A percentile compares a stretch with the other conserved stretches of the same genome.
Conservation (phyloP, 106 monocot species). For the Dioscorea alata region DNA sequence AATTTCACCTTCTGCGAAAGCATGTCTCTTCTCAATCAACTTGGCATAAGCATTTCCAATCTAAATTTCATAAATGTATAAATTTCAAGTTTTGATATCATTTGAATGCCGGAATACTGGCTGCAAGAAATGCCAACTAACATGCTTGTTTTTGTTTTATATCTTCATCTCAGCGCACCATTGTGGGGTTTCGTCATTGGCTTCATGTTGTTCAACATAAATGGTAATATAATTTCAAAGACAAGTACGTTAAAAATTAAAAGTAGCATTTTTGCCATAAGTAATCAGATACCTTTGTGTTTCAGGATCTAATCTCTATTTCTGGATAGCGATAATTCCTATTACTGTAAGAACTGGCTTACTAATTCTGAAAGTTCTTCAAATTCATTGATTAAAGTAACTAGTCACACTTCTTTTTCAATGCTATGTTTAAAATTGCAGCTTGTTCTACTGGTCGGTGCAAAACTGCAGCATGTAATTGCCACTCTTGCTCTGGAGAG, state of each 20-base stretch:
- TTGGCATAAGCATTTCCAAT: too few species aligned
- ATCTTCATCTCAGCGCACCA: constrained; percentile 39
- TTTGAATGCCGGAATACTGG: too few species aligned
- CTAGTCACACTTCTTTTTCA: background rate
- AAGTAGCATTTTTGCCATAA: too few species aligned
- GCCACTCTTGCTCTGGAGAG: constrained; percentile 85
- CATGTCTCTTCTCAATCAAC: too few species aligned
- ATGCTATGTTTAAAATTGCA: constrained; percentile 16
- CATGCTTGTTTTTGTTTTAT: background rate
- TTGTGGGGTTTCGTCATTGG: constrained; percentile 92
- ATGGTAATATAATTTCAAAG: constrained; percentile 31
- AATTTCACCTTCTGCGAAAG: too few species aligned
- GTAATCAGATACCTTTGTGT: background rate
- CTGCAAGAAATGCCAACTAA: background rate
- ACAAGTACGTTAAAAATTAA: background rate
- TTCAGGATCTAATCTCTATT: constrained; percentile 95
- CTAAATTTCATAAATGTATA: too few species aligned
- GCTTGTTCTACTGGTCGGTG: constrained; percentile 90
- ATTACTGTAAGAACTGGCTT: constrained; percentile 46
- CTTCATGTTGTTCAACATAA: constrained; percentile 94
- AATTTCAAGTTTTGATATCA: too few species aligned
- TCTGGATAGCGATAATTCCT: constrained; percentile 98
- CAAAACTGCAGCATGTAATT: constrained; percentile 88
- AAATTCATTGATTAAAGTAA: background rate
- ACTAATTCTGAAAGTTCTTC: background rate